These are phyloP conservation scores for Barbarea vulgaris DNA, from an alignment of 345 rosid species.

Conservation along the genomic window DNA sequence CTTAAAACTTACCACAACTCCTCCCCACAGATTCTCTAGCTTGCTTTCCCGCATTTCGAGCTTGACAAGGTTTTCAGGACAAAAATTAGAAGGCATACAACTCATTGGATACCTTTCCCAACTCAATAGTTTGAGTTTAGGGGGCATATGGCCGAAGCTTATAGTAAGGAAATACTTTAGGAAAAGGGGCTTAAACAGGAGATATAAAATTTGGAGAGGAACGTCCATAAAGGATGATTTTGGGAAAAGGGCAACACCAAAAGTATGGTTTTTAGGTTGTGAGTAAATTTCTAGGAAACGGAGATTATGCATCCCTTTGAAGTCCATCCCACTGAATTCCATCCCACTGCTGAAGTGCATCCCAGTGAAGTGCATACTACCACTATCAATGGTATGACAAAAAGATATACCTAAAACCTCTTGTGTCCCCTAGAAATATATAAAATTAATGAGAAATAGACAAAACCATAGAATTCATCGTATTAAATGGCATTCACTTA, in stretches of 20 bases:
- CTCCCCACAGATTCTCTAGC: background rate
- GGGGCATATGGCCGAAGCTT: conserved; percentile 7
- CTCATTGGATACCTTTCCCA: conserved; percentile 13
- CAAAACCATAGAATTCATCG: background rate
- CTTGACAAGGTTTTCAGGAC: background rate
- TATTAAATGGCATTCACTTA: background rate
- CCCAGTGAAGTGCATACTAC: too few species aligned
- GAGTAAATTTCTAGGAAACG: conserved; percentile 7
- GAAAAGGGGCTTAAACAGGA: too few species aligned
- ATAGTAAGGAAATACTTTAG: too few species aligned
- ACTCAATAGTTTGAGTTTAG: background rate
- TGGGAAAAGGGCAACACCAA: too few species aligned
- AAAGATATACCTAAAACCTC: conserved; percentile 27
- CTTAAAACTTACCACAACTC: conserved; percentile 7
- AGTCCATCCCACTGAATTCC: too few species aligned
- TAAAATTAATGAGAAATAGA: background rate
- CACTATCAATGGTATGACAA: too few species aligned
- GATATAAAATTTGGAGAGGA: too few species aligned
- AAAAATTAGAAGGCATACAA: background rate
- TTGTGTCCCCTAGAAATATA: conserved; percentile 26
- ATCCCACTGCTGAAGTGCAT: too few species aligned
- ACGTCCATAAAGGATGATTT: too few species aligned
- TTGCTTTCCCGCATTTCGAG: background rate
- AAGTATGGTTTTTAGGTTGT: too few species aligned
- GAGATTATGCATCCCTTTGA: conserved; percentile 27